Conservation (phyloP, 2,329 filamentous ascomycete genomes). For the Coccinonectria pachysandricola region DNA sequence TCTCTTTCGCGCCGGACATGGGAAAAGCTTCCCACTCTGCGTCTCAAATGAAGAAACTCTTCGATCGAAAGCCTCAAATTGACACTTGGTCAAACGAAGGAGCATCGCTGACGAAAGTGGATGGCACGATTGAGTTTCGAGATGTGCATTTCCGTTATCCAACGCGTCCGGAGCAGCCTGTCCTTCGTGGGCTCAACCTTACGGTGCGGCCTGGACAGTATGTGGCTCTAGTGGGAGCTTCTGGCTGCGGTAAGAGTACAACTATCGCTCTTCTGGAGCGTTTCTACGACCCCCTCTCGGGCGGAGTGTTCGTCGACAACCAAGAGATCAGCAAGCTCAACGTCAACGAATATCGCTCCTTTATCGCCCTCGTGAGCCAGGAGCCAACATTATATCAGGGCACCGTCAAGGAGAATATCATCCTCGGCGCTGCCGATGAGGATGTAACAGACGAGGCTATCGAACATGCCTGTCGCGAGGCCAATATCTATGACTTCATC, state of each 20-base stretch:
- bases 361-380: slow-evolving; percentile 82
- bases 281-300: slow-evolving; percentile 82
- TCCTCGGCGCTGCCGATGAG: slow-evolving; percentile 61
- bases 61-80: slow-evolving; percentile 72
- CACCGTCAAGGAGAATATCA: slow-evolving; percentile 80
- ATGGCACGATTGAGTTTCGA: slow-evolving; percentile 79
- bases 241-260: slow-evolving; percentile 88
- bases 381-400: slow-evolving; percentile 94
- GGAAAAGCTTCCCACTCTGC: slow-evolving; percentile 84
- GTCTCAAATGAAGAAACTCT: slow-evolving; percentile 67
- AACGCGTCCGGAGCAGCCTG: slow-evolving; percentile 81
- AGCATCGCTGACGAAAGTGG: slow-evolving; percentile 47
- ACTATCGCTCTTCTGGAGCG: slow-evolving; percentile 86
- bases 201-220: slow-evolving; percentile 69
- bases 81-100: slow-evolving; percentile 72
- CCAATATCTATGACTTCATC: slow-evolving; percentile 91
- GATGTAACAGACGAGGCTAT: slow-evolving; percentile 63
- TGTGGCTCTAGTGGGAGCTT: slow-evolving; percentile 84
- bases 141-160: slow-evolving; percentile 93
- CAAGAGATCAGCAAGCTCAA: slow-evolving; percentile 73
- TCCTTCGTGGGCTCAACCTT: slow-evolving; percentile 74
- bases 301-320: slow-evolving; percentile 72
- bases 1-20: slow-evolving; percentile 86
- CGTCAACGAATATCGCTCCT: slow-evolving; percentile 73
- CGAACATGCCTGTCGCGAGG: slow-evolving; percentile 72